A percentile compares a stretch with the other conserved stretches of the same genome.
Evolutionary conservation across 768 basidiomycete species (phyloP).

Genomic region (Phylloporus rhodoxanthus): DNA sequence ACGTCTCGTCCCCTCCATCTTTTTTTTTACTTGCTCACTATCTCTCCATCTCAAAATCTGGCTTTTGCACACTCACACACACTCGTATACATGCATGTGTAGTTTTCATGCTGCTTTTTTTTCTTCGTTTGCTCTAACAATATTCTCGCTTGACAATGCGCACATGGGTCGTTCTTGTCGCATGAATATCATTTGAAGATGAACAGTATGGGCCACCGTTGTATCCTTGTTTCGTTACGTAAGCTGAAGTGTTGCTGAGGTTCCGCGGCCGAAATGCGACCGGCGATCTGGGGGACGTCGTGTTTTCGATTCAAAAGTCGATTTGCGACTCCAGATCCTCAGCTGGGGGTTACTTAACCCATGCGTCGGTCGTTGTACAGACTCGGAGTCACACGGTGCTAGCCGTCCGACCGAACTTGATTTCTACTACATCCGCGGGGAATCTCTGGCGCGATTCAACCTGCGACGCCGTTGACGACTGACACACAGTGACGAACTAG

Average conservation of each 20-base stretch:
- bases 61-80: slow-evolving; percentile 1
- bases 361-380: not conserved
- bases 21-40: slow-evolving; percentile 2
- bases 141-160: not conserved
- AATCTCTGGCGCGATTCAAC: not conserved
- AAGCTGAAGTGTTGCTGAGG: not conserved
- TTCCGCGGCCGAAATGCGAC: not conserved
- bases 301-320: not conserved
- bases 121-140: not conserved
- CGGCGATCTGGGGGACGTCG: not conserved
- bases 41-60: slow-evolving; percentile 9
- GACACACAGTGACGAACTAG: no score
- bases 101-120: not conserved
- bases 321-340: not conserved
- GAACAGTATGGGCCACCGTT: not conserved
- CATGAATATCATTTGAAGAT: not conserved
- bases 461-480: not conserved
- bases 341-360: not conserved
- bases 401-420: not conserved
- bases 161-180: not conserved
- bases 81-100: slow-evolving; percentile 15
- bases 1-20: slow-evolving; percentile 1
- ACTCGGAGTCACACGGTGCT: not conserved
- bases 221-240: not conserved
- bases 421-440: not conserved